Conservation (phyloP, 2,329 filamentous ascomycete species). For the Lasiodiplodia hormozganensis region DNA sequence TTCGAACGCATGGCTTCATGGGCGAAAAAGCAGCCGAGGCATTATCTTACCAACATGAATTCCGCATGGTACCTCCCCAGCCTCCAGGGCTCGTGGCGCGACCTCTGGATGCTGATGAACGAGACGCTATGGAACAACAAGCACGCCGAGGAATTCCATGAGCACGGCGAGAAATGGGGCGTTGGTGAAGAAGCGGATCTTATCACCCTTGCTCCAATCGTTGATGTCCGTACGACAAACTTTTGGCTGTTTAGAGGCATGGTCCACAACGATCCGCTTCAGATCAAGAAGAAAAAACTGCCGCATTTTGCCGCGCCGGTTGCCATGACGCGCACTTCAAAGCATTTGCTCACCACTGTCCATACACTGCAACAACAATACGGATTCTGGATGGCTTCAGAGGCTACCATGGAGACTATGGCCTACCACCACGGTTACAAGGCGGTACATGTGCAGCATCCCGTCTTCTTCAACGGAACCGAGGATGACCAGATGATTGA, state of each 20-base stretch:
- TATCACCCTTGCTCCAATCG: constrained; percentile 90
- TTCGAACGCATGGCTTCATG: constrained; percentile 68
- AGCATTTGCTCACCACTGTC: constrained; percentile 83
- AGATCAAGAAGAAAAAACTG: constrained; percentile 73
- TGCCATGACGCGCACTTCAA: constrained; percentile 84
- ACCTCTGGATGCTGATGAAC: constrained; percentile 49
- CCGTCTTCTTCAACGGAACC: constrained; percentile 64
- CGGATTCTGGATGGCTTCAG: constrained; percentile 90
- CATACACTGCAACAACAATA: constrained; percentile 81
- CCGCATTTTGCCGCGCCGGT: constrained; percentile 60
- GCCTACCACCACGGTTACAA: constrained; percentile 92
- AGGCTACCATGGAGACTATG: constrained; percentile 92
- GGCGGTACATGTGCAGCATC: constrained; percentile 88
- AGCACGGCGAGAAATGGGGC: constrained; percentile 85
- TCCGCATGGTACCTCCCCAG: constrained; percentile 62
- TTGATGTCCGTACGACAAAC: constrained; percentile 86
- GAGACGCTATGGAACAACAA: constrained; percentile 50
- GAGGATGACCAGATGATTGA: constrained; percentile 24
- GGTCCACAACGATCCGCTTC: constrained; percentile 66
- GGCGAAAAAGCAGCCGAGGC: constrained; percentile 61
- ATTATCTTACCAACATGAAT: constrained; percentile 65
- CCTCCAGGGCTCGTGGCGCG: constrained; percentile 58
- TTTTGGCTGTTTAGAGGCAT: constrained; percentile 62
- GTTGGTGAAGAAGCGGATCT: constrained; percentile 90
- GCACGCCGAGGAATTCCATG: constrained; percentile 67